Percentiles rank a stretch among this genome's conserved stretches.
Conservation (phyloP, 2,329 filamentous ascomycete genomes). For the Dactylellina cionopaga region DNA sequence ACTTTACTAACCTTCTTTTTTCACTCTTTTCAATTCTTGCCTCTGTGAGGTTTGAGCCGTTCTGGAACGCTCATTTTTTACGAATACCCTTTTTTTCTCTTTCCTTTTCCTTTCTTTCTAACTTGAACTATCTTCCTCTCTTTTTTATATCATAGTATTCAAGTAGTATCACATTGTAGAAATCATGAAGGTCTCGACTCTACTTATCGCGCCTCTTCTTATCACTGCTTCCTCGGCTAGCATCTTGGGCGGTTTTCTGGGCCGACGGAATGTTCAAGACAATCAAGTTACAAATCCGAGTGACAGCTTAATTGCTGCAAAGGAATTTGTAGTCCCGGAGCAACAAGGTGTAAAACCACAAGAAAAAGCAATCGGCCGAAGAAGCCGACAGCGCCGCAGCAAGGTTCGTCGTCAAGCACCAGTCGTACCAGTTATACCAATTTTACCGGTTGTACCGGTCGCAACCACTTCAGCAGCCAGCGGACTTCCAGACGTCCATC, state of each 20-base stretch:
- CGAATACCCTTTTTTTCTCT: conserved; percentile 7
- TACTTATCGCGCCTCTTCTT: conserved; percentile 36
- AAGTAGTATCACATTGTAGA: background rate
- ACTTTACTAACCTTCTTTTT: background rate
- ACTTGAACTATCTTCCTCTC: background rate
- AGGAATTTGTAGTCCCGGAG: background rate
- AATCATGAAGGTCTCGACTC: conserved; percentile 29
- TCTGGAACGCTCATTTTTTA: conserved; percentile 48
- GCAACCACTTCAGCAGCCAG: background rate
- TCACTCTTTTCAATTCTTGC: conserved; percentile 27
- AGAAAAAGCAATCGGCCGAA: conserved; percentile 11
- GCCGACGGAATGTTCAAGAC: background rate
- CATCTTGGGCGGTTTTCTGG: background rate
- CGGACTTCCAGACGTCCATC: background rate
- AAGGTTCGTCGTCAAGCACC: conserved; percentile 1
- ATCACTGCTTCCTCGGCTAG: conserved; percentile 26
- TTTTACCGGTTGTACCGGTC: background rate
- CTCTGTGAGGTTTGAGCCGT: conserved; percentile 48
- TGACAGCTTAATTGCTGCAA: no score
- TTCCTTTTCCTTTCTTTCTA: background rate
- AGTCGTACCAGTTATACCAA: background rate
- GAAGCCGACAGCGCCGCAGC: conserved; percentile 3
- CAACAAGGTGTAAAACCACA: background rate
- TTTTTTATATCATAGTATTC: background rate
- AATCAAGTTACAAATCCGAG: no score